Base-by-base conservation (phyloP, 2,329 filamentous ascomycete species). In the Fusarium dimerum region DNA sequence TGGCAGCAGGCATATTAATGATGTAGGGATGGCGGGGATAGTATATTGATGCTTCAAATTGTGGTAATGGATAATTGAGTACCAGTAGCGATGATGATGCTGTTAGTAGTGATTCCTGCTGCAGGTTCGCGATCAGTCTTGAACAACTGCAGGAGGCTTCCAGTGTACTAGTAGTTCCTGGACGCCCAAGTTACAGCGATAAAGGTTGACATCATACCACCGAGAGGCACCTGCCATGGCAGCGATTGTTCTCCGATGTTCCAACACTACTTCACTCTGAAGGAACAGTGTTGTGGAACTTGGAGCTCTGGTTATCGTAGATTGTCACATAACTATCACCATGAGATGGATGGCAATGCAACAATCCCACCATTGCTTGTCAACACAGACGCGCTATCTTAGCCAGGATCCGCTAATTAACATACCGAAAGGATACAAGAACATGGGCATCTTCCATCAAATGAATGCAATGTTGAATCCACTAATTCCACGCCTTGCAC, bases 1-100 rank as follows among this genome's bases (percentile, higher is more conserved):
- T 57, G n/a, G 78, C 74, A 51, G 76, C 78, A 40, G 79, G 79
- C 75, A 82, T 83, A 43, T 61, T 73, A 52, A 45, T 42, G 36
- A 38, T 43, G 48, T 18, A 39, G 36, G 40, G 54, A 39, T 49
- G 46, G 49, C 20, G 38, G 26, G 51, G 41, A 17, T 38, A 44
- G 53, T 52, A 53, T 56, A 54, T 54, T 20, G 39, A 46, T 60
- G 40, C 43, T 38, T 38, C 32, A 45, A 48, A 47, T 44, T 43
- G 18, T 26, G 20, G 20, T 7, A 26, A 7, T 26, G 20, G 20
- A 26, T 26, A 7, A 26, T 26, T 26, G 20, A 26, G 20, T 26
- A 47, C 45, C 44, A 15, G 43, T 43, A 38, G 45, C 47, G 43
- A 53, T 49, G 38, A 50, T 53, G 47, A 34, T 13, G 6, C 32